Percentiles rank a stretch among this genome's conserved stretches.
phyloP scores from a whole-genome alignment of 2,329 filamentous ascomycete genomes.

The Aotearoamyces nothofagi region DNA sequence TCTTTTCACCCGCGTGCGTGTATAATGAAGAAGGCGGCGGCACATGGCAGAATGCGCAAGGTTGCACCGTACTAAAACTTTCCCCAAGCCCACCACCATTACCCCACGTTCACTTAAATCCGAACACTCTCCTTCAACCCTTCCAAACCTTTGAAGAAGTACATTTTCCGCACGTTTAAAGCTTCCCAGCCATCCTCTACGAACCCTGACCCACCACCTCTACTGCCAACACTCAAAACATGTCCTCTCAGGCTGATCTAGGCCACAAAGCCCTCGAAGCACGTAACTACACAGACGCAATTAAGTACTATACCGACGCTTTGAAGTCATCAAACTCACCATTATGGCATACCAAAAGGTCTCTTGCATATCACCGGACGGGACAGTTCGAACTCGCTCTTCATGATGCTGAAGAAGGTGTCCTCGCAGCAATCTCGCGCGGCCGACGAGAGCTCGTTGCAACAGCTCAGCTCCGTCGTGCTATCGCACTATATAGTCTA shows the following conservation, averaged over 20 bases:
- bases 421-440: constrained; percentile 46
- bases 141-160: too few species aligned
- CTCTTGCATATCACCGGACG: constrained; percentile 59
- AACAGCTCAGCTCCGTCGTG: constrained; percentile 70
- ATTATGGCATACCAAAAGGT: constrained; percentile 67
- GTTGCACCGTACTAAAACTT: too few species aligned
- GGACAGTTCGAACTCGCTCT: constrained; percentile 48
- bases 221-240: too few species aligned
- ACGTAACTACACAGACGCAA: constrained; percentile 50
- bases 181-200: background rate
- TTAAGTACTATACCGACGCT: constrained; percentile 52
- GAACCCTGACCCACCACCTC: too few species aligned
- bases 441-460: constrained; percentile 62
- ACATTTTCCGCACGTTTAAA: background rate
- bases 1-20: too few species aligned
- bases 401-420: constrained; percentile 51
- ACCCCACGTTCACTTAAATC: too few species aligned
- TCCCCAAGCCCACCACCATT: too few species aligned
- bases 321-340: constrained; percentile 60
- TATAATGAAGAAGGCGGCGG: too few species aligned
- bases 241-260: constrained; percentile 32
- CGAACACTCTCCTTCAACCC: too few species aligned
- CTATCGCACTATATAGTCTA: constrained; percentile 55
- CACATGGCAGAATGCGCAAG: too few species aligned
- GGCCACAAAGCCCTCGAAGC: constrained; percentile 44